Evolutionary conservation across 148 eudicot species (phyloP), one percentile per base, ranked within the genome.

Genomic region (Rhododendron simsii): DNA sequence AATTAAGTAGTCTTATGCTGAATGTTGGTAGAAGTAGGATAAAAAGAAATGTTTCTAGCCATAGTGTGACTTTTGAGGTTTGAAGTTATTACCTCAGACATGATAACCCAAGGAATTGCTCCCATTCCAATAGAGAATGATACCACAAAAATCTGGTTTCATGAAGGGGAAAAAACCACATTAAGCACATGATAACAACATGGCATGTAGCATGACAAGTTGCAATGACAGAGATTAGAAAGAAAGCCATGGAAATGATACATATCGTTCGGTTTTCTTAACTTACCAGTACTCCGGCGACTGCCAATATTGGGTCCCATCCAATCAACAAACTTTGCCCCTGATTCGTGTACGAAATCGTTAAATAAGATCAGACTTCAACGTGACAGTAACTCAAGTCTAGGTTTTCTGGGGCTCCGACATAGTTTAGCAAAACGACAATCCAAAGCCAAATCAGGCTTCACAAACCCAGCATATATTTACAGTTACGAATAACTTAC

Each of bases 41-140:
- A 30, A 30, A 30, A 30, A 30, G 35, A 33, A 33, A 33, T 33
- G 35, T 33, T 33, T 33, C 35, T 33, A 33, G 35, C 35, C 35
- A 48, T 41, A 41, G 45, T n/a, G n/a, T 41, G 80, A 77, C 11
- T 41, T 21, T 13, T 11, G 33, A 37, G 71, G 12, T 35, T 21
- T 10, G 30, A 63, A 35, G 47, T 86, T 90, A 95, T 86, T 90
- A 95, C 98, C 98, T 95, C 96, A n/a, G 98, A 95, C 98, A 95
- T 94, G 26, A 95, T 91, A 79, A 95, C 95, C 97, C 98, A 95
- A 77, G 98, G 98, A 86, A 94, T 93, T 39, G 95, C 95, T 84
- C 98, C 98, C 93, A 94, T 90, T 84, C 98, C 98, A 23, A 95
- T 90, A 16, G 98, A 93, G 83, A 93, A 95, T 30, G 93, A 87